phyloP scores from a whole-genome alignment of 345 rosid genomes.

The Aquilaria malaccensis region DNA sequence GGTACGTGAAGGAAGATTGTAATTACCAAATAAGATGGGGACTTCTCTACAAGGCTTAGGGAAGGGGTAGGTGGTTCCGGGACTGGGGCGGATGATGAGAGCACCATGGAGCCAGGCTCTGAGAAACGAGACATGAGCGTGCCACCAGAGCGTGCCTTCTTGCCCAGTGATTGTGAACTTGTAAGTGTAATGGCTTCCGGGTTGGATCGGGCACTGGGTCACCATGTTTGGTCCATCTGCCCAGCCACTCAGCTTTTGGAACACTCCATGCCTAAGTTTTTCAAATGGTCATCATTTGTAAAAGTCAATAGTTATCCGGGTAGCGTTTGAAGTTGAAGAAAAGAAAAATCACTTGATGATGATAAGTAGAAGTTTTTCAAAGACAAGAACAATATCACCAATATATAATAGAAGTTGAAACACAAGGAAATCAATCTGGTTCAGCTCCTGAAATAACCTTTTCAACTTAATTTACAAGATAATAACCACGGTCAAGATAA shows the following conservation, averaged over 20 bases:
- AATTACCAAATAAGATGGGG: constrained; percentile 18
- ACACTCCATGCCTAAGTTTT: constrained; percentile 32
- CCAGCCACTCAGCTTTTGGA: constrained; percentile 30
- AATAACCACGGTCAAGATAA: no score
- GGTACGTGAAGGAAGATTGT: no score
- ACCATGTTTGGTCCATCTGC: constrained; percentile 32
- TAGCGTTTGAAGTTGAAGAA: no score
- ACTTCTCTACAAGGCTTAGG: constrained; percentile 22
- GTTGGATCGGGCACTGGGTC: constrained; percentile 38
- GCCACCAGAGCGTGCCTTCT: constrained; percentile 47
- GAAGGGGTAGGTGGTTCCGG: constrained; percentile 17
- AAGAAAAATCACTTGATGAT: no score
- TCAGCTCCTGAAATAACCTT: no score
- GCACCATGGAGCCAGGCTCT: constrained; percentile 43
- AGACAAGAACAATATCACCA: no score
- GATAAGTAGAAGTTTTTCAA: no score
- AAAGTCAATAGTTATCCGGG: no score
- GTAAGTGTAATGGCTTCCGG: constrained; percentile 25
- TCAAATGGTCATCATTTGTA: no score
- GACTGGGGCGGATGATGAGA: constrained; percentile 33
- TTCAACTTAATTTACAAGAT: no score
- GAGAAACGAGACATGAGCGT: constrained; percentile 29
- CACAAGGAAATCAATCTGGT: no score
- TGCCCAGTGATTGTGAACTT: constrained; percentile 29
- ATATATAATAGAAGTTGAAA: no score